These are phyloP conservation scores for Metschnikowia dekortorum DNA, from an alignment of 805 yeast genomes.

Conservation along the genomic window DNA sequence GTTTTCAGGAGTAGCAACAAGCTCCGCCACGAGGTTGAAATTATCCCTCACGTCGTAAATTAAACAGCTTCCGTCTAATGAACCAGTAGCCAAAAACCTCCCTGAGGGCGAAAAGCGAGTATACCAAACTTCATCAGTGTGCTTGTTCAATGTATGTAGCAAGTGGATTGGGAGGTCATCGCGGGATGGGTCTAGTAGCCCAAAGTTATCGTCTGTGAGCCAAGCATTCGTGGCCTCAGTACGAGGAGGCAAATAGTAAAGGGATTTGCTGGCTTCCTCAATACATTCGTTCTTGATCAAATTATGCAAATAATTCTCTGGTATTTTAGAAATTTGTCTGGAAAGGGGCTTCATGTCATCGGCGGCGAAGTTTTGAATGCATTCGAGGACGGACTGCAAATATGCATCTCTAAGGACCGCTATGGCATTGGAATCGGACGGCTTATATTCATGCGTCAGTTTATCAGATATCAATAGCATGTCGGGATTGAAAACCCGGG, in stretches of 20 bases:
- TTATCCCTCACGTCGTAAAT: constrained; percentile 59
- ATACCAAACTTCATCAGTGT: constrained; percentile 80
- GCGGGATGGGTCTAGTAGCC: neutral
- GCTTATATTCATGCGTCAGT: neutral
- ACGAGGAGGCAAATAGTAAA: constrained; percentile 16
- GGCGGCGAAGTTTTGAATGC: neutral
- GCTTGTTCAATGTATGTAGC: constrained; percentile 45
- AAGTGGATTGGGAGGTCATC: constrained; percentile 44
- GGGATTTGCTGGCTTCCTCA: constrained; percentile 7
- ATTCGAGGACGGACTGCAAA: neutral
- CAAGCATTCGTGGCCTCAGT: neutral
- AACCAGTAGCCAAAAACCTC: constrained; percentile 67
- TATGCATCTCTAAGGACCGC: neutral
- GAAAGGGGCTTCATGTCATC: neutral
- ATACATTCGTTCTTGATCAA: constrained; percentile 11
- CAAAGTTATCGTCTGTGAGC: neutral
- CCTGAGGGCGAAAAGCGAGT: constrained; percentile 77
- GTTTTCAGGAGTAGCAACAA: constrained; percentile 25
- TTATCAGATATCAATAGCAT: constrained; percentile 4
- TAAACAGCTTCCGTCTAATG: constrained; percentile 59
- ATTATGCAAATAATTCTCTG: constrained; percentile 8
- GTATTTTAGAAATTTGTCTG: constrained; percentile 4
- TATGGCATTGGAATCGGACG: neutral
- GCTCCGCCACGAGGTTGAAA: constrained; percentile 28
- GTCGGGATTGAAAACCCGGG: constrained; percentile 1